Evolutionary conservation across 768 basidiomycete species (phyloP).

Genomic region (Tricholoma hemisulphureum): DNA sequence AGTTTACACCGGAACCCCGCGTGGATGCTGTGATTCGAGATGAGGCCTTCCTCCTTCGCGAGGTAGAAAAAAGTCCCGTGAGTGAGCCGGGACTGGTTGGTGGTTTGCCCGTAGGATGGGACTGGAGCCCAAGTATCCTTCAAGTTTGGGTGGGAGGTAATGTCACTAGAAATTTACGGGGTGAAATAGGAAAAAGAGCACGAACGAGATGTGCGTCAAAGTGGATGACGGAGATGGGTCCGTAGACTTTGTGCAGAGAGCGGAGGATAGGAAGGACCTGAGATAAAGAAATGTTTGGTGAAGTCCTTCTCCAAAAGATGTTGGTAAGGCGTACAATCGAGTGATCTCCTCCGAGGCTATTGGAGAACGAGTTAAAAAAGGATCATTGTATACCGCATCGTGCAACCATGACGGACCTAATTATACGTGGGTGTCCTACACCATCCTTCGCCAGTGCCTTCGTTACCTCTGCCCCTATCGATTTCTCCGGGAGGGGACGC

Average conservation of each 20-base stretch:
- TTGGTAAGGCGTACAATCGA: constrained; percentile 56
- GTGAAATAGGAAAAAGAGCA: constrained; percentile 20
- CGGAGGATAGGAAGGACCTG: constrained; percentile 82
- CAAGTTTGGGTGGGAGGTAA: constrained; percentile 21
- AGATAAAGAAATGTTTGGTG: no score
- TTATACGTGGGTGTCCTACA: constrained; percentile 66
- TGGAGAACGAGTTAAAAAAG: neutral
- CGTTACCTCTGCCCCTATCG: constrained; percentile 35
- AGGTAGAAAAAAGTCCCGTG: constrained; percentile 87
- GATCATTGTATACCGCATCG: constrained; percentile 4
- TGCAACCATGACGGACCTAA: no score
- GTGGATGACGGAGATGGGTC: constrained; percentile 79
- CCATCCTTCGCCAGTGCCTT: constrained; percentile 53
- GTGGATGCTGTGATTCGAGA: constrained; percentile 79
- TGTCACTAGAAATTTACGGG: neutral
- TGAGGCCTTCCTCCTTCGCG: constrained; percentile 73
- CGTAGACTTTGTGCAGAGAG: constrained; percentile 74
- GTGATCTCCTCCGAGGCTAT: constrained; percentile 82
- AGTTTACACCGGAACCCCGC: constrained; percentile 84
- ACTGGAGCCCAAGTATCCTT: constrained; percentile 59
- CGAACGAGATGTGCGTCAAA: constrained; percentile 63
- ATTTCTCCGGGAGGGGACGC: constrained; percentile 40
- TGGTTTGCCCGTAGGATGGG: constrained; percentile 52
- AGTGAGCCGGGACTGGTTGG: constrained; percentile 64
- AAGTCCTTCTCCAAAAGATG: constrained; percentile 26